phyloP scores from a whole-genome alignment of 208 protist species.

The Angomonas desouzai region DNA sequence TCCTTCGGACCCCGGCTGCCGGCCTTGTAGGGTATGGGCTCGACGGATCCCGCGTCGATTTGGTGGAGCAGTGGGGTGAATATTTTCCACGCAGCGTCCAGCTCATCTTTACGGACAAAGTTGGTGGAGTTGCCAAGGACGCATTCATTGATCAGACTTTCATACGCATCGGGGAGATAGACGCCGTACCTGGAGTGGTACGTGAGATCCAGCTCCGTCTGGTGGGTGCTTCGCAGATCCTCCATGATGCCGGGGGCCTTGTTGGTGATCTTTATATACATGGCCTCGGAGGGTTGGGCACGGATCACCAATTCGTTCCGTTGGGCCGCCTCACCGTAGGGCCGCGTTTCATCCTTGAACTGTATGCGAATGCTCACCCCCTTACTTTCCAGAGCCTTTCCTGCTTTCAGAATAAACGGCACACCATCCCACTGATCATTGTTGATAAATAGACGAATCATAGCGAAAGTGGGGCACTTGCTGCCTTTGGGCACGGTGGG shows the following conservation, averaged over 20 bases:
- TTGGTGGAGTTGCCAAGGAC: slow-evolving; percentile 83
- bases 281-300: slow-evolving; percentile 89
- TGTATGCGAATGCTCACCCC: slow-evolving; percentile 81
- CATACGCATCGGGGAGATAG: slow-evolving; percentile 87
- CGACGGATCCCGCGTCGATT: slow-evolving; percentile 71
- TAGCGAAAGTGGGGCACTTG: slow-evolving; percentile 88
- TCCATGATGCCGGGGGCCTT: slow-evolving; percentile 81
- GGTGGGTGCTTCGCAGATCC: slow-evolving; percentile 68
- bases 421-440: slow-evolving; percentile 93
- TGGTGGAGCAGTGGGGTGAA: slow-evolving; percentile 88
- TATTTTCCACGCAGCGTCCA: slow-evolving; percentile 89
- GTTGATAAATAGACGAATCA: slow-evolving; percentile 80
- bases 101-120: slow-evolving; percentile 91
- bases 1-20: slow-evolving; percentile 78
- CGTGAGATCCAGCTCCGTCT: slow-evolving; percentile 88
- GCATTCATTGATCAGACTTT: slow-evolving; percentile 87
- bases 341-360: slow-evolving; percentile 86
- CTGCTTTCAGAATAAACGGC: slow-evolving; percentile 90
- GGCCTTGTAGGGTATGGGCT: slow-evolving; percentile 68
- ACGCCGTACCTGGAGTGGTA: slow-evolving; percentile 81
- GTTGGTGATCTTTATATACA: slow-evolving; percentile 90
- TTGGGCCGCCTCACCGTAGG: slow-evolving; percentile 66
- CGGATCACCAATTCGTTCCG: slow-evolving; percentile 92
- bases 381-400: slow-evolving; percentile 88
- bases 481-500: slow-evolving; percentile 68